Percentiles rank a stretch among this genome's conserved stretches.
These are phyloP conservation scores for Ettlia oleoabundans DNA, from an alignment of 139 green algal species.

Conservation along the genomic window DNA sequence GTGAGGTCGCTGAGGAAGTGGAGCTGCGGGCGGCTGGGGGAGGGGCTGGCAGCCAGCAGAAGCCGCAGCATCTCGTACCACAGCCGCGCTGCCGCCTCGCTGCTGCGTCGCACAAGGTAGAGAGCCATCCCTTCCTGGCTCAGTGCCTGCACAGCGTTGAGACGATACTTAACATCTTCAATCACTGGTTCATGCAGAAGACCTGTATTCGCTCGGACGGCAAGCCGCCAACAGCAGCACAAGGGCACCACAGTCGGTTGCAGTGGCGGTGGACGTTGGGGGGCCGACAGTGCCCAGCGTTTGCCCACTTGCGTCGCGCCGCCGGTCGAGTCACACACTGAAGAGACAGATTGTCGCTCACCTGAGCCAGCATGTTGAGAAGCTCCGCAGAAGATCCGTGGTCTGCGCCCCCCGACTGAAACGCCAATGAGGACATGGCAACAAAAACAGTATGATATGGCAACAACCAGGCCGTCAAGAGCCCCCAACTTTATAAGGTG, in stretches of 20 bases:
- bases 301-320: no score
- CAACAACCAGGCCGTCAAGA: background rate
- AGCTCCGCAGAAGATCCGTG: background rate
- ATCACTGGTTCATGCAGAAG: no score
- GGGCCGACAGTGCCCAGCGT: no score
- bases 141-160: background rate
- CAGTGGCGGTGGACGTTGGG: no score
- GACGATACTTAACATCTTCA: background rate
- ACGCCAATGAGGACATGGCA: background rate
- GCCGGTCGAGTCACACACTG: no score
- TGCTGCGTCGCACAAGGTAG: slow-evolving; percentile 14
- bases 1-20: background rate
- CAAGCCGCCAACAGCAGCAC: no score
- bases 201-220: no score
- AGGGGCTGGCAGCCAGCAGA: background rate
- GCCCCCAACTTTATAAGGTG: background rate
- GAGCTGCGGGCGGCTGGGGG: background rate
- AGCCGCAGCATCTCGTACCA: slow-evolving; percentile 19
- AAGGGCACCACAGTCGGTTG: no score
- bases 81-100: background rate
- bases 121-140: background rate
- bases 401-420: background rate
- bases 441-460: background rate
- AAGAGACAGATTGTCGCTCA: no score
- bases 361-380: background rate